phyloP scores from a whole-genome alignment of 2,329 filamentous ascomycete species.

The Geosmithia flava region DNA sequence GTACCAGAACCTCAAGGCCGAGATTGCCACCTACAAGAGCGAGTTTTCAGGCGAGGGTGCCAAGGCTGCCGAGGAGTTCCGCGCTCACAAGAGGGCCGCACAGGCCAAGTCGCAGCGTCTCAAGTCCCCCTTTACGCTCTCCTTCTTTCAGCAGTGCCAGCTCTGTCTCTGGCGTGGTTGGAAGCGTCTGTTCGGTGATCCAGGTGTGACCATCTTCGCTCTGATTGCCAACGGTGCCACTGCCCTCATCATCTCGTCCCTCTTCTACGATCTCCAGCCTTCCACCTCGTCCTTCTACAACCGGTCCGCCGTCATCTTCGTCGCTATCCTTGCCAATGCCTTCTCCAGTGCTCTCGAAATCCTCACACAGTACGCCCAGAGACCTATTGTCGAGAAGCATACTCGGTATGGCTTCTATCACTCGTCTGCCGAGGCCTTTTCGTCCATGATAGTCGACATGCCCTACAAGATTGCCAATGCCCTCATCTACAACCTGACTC shows the following conservation, averaged over 20 bases:
- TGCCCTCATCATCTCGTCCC: constrained; percentile 33
- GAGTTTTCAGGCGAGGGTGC: constrained; percentile 4
- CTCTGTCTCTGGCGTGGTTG: constrained; percentile 27
- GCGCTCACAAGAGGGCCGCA: constrained; percentile 10
- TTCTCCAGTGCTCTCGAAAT: constrained; percentile 21
- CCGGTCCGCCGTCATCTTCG: constrained; percentile 32
- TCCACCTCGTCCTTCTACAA: constrained; percentile 28
- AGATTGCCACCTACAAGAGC: constrained; percentile 13
- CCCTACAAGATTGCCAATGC: constrained; percentile 27
- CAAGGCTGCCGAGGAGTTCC: constrained; percentile 11
- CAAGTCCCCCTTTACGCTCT: constrained; percentile 35
- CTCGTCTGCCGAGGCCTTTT: constrained; percentile 18
- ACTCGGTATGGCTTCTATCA: constrained; percentile 26
- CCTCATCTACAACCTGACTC: constrained; percentile 28
- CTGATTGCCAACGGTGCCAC: constrained; percentile 31
- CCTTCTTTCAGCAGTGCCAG: constrained; percentile 29
- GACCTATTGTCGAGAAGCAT: constrained; percentile 25
- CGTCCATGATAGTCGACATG: constrained; percentile 26
- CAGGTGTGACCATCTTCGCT: constrained; percentile 29
- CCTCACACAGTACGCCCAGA: constrained; percentile 22
- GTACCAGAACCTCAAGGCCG: constrained; percentile 12
- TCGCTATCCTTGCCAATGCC: constrained; percentile 36
- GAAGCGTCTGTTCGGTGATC: constrained; percentile 25
- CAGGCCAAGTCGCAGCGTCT: constrained; percentile 23
- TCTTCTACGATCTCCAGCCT: constrained; percentile 32